A percentile compares a stretch with the other conserved stretches of the same genome.
These are phyloP conservation scores for Tolypocladium album DNA, from an alignment of 2,329 filamentous ascomycete genomes.

Conservation along the genomic window DNA sequence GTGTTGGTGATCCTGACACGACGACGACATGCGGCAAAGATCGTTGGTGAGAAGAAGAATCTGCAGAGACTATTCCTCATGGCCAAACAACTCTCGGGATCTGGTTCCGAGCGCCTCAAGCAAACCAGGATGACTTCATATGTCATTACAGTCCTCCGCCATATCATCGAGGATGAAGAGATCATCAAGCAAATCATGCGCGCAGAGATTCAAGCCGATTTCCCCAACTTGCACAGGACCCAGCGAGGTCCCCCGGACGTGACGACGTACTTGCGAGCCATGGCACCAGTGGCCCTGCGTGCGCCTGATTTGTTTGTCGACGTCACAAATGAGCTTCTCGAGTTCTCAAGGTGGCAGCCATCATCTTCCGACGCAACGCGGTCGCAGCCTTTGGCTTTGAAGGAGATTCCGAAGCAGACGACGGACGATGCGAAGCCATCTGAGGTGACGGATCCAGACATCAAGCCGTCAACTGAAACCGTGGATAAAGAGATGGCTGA, in stretches of 20 bases:
- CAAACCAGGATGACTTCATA: constrained; percentile 42
- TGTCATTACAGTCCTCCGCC: constrained; percentile 79
- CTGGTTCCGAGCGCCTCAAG: constrained; percentile 62
- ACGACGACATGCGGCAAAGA: constrained; percentile 60
- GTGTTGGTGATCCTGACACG: constrained; percentile 84
- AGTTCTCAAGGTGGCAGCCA: constrained; percentile 51
- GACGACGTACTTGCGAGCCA: constrained; percentile 59
- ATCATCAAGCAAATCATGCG: constrained; percentile 87
- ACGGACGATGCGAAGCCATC: constrained; percentile 6
- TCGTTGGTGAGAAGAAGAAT: constrained; percentile 78
- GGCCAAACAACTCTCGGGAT: constrained; percentile 80
- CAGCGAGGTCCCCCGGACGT: constrained; percentile 53
- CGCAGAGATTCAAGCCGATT: constrained; percentile 71
- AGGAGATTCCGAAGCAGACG: constrained; percentile 20
- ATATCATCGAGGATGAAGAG: constrained; percentile 89
- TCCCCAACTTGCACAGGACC: constrained; percentile 45
- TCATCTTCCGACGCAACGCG: constrained; percentile 22
- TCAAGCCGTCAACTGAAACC: constrained; percentile 50
- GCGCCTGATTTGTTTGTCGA: constrained; percentile 80
- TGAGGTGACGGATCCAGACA: constrained; percentile 22
- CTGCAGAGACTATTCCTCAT: constrained; percentile 87
- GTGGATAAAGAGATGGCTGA: constrained; percentile 52
- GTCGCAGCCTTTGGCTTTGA: constrained; percentile 28
- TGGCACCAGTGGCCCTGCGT: constrained; percentile 71
- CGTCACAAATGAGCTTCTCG: constrained; percentile 74